A percentile compares a stretch with the other conserved stretches of the same genome.
Evolutionary conservation across 2,329 filamentous ascomycete genomes (phyloP).

Genomic region (Aspergillus fijiensis): DNA sequence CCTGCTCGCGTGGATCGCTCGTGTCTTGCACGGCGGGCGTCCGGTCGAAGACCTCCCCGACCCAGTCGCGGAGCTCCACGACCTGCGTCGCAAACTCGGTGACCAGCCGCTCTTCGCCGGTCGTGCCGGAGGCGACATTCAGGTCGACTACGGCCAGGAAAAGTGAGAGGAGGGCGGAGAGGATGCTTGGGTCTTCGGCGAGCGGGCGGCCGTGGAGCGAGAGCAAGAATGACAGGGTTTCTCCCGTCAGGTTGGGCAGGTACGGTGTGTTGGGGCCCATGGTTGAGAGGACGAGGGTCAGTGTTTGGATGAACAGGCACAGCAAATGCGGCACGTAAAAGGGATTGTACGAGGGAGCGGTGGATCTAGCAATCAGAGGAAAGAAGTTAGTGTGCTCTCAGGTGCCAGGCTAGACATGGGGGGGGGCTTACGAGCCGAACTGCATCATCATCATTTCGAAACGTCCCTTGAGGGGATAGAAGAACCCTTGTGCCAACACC

Average conservation of each 20-base stretch:
- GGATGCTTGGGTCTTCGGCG: slow-evolving; percentile 63
- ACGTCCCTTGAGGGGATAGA: slow-evolving; percentile 79
- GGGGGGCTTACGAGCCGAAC: slow-evolving; percentile 47
- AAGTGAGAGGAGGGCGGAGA: slow-evolving; percentile 74
- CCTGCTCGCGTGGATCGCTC: slow-evolving; percentile 41
- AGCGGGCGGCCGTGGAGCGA: slow-evolving; percentile 56
- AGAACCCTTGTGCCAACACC: slow-evolving; percentile 73
- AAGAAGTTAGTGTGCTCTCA: neutral
- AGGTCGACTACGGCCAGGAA: slow-evolving; percentile 79
- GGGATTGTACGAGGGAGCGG: slow-evolving; percentile 52
- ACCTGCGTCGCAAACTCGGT: slow-evolving; percentile 72
- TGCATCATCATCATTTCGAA: slow-evolving; percentile 66
- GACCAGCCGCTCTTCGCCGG: slow-evolving; percentile 67
- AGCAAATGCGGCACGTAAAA: slow-evolving; percentile 75
- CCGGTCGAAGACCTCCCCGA: slow-evolving; percentile 69
- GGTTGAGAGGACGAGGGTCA: slow-evolving; percentile 79
- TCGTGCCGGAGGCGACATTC: slow-evolving; percentile 55
- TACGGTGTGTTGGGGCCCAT: slow-evolving; percentile 75
- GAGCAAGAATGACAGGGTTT: slow-evolving; percentile 82
- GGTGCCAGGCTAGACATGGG: neutral
- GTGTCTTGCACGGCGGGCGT: slow-evolving; percentile 51
- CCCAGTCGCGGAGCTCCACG: slow-evolving; percentile 86
- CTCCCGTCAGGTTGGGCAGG: slow-evolving; percentile 76
- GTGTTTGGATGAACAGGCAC: slow-evolving; percentile 77
- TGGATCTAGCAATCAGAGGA: slow-evolving; percentile 27